Conservation (phyloP, 495 filamentous ascomycete genomes). For the Margaritispora aquatica region DNA sequence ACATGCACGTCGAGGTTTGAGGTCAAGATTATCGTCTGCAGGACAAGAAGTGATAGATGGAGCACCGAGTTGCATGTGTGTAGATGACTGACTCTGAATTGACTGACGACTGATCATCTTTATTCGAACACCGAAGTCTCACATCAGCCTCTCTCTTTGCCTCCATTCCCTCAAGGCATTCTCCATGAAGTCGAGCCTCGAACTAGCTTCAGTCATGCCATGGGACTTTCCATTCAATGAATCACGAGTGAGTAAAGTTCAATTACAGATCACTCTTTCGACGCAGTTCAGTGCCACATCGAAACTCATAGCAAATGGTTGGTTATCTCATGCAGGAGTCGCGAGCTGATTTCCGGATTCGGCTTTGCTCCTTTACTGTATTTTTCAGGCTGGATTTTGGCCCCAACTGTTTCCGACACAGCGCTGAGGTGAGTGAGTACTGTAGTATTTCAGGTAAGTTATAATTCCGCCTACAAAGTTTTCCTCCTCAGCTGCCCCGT, state of each 20-base stretch:
- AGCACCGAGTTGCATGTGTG: not conserved
- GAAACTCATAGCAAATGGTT: too few species aligned
- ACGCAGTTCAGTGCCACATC: too few species aligned
- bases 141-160: not conserved
- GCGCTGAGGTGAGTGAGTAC: too few species aligned
- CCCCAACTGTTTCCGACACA: not conserved
- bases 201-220: not conserved
- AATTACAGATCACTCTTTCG: too few species aligned
- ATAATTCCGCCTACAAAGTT: not conserved
- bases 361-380: too few species aligned
- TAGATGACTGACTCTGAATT: too few species aligned
- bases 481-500: not conserved
- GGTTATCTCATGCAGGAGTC: not conserved
- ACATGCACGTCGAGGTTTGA: too few species aligned
- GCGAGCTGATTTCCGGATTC: not conserved
- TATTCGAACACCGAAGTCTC: not conserved
- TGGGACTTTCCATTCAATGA: not conserved
- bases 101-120: not conserved
- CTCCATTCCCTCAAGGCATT: not conserved
- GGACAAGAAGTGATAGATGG: not conserved
- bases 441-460: too few species aligned
- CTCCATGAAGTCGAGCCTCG: not conserved
- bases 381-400: too few species aligned
- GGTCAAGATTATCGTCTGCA: too few species aligned
- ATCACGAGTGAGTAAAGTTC: too few species aligned